Percentiles rank a stretch among this genome's conserved stretches.
Evolutionary conservation across 1,284 basidiomycete species (phyloP).

Genomic region (Earliella scabrosa): DNA sequence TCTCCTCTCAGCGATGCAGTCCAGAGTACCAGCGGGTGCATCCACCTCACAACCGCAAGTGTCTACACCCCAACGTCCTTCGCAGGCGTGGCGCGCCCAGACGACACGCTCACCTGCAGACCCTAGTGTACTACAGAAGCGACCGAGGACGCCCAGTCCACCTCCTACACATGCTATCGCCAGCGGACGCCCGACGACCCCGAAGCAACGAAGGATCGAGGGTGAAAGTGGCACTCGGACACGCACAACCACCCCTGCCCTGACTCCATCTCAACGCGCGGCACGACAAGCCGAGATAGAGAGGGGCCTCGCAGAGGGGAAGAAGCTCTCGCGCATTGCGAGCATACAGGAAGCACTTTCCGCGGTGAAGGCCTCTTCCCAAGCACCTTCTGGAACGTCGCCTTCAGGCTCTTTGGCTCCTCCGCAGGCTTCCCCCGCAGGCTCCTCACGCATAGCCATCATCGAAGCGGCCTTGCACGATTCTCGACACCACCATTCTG

Average conservation of each 20-base stretch:
- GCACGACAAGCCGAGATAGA: conserved; percentile 4
- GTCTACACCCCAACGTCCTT: conserved; percentile 15
- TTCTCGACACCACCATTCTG: conserved; percentile 8
- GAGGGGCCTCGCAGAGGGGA: conserved; percentile 3
- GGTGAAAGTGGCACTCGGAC: not conserved
- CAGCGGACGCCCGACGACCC: not conserved
- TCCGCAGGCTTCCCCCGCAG: conserved; percentile 4
- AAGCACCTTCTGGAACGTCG: conserved; percentile 4
- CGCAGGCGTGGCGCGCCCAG: conserved; percentile 16
- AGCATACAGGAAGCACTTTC: conserved; percentile 20
- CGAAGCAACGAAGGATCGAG: conserved; percentile 13
- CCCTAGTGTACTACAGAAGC: conserved; percentile 5
- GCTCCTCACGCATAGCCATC: not conserved
- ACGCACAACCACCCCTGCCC: conserved; percentile 3
- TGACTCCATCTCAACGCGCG: conserved; percentile 4
- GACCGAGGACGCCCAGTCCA: conserved; percentile 12
- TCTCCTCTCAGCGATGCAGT: conserved; percentile 6
- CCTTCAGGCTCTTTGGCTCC: conserved; percentile 2
- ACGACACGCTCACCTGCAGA: conserved; percentile 15
- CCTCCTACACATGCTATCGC: not conserved
- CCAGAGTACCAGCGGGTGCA: not conserved
- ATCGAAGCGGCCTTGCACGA: not conserved
- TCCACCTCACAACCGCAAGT: not conserved
- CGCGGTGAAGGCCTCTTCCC: conserved; percentile 11
- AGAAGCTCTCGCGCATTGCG: conserved; percentile 12